These are phyloP conservation scores for Carex cristatella DNA, from an alignment of 176 grass and related monocot species.

Conservation along the genomic window DNA sequence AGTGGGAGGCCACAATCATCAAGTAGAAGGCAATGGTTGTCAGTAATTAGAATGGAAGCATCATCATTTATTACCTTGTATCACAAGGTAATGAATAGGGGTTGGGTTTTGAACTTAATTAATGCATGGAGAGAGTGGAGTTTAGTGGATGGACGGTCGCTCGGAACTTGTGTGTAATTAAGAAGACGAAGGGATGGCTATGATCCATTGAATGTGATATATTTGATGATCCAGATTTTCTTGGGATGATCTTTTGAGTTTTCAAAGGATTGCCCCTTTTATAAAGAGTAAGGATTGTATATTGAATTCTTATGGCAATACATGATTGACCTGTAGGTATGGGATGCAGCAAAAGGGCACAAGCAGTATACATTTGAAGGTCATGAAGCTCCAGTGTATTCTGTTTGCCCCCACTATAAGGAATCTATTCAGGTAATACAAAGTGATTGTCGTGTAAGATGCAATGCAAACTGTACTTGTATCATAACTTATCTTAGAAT, in stretches of 20 bases:
- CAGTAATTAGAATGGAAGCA: not conserved
- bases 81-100: not conserved
- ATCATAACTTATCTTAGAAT: conserved; percentile 9
- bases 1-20: not conserved
- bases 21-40: not conserved
- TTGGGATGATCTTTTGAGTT: not conserved
- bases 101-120: not conserved
- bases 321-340: conserved; percentile 49
- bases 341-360: conserved; percentile 92
- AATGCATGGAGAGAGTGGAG: not conserved
- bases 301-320: conserved; percentile 7
- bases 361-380: conserved; percentile 99
- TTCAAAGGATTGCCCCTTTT: not conserved
- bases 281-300: conserved; percentile 8
- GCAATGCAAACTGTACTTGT: not conserved
- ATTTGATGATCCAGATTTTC: not conserved
- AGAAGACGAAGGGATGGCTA: not conserved
- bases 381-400: conserved; percentile 92
- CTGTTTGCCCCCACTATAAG: conserved; percentile 98
- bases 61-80: not conserved
- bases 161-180: not conserved
- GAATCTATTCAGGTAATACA: conserved; percentile 83
- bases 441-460: not conserved
- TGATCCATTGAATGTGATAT: conserved; percentile 4
- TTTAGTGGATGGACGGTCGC: not conserved